Percentiles rank a stretch among this genome's conserved stretches.
Evolutionary conservation across 2,329 filamentous ascomycete species (phyloP).

Genomic region (Zarea fungicola): DNA sequence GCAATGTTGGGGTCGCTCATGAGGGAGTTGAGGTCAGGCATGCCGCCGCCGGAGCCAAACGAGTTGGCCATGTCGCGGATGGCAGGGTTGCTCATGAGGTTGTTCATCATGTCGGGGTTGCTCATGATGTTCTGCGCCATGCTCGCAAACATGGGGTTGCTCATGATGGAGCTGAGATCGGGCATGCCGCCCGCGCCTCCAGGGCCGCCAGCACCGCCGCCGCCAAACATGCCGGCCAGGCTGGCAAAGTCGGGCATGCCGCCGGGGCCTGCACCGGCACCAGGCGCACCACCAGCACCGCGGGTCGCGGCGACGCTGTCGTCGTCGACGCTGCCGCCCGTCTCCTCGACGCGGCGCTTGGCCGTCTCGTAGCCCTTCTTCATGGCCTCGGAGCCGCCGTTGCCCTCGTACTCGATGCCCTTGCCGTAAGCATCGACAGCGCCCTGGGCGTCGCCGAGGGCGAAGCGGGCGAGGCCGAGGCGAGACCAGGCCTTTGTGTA

Average conservation of each 20-base stretch:
- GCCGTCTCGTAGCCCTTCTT: slow-evolving; percentile 95
- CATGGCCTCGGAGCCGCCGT: slow-evolving; percentile 93
- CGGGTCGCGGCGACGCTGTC: slow-evolving; percentile 38
- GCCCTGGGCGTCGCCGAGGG: slow-evolving; percentile 82
- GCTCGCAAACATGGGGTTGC: slow-evolving; percentile 94
- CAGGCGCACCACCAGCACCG: slow-evolving; percentile 48
- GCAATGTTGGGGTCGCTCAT: slow-evolving; percentile 92
- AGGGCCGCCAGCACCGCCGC: slow-evolving; percentile 52
- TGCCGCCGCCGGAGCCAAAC: slow-evolving; percentile 72
- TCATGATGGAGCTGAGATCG: slow-evolving; percentile 83
- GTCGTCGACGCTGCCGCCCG: slow-evolving; percentile 47
- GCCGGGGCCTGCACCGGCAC: slow-evolving; percentile 44
- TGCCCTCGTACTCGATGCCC: slow-evolving; percentile 91
- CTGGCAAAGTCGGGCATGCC: slow-evolving; percentile 68
- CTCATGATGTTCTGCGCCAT: slow-evolving; percentile 98
- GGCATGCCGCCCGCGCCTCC: slow-evolving; percentile 76
- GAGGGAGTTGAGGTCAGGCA: slow-evolving; percentile 79
- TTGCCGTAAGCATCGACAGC: slow-evolving; percentile 91
- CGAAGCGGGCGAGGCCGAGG: slow-evolving; percentile 85
- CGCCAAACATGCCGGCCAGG: slow-evolving; percentile 68
- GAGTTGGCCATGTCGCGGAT: slow-evolving; percentile 81
- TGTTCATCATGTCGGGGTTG: slow-evolving; percentile 88
- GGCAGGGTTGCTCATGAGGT: slow-evolving; percentile 90
- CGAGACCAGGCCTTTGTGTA: slow-evolving; percentile 98
- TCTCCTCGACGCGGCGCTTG: slow-evolving; percentile 78